Evolutionary conservation across 192 early-diverging fungal species (phyloP).

Genomic region (Chytriomyces sp.): DNA sequence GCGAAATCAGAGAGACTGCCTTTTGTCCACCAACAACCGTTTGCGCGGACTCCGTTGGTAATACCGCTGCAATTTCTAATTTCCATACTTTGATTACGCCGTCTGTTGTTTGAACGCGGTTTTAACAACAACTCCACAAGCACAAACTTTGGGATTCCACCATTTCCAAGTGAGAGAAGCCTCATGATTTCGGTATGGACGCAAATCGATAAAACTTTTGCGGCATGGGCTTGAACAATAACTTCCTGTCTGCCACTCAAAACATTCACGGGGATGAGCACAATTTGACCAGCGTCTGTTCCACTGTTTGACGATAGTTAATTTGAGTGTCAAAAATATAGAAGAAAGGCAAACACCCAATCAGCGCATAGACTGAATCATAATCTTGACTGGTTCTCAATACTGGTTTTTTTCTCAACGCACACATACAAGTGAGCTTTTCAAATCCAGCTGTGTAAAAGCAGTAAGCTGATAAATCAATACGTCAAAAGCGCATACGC

Average conservation of each 20-base stretch:
- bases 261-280: slow-evolving; percentile 39
- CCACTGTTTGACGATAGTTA: slow-evolving; percentile 28
- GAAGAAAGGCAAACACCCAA: slow-evolving; percentile 15
- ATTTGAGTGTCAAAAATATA: not conserved
- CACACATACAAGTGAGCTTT: slow-evolving; percentile 35
- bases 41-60: not conserved
- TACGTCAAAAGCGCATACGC: slow-evolving; percentile 11
- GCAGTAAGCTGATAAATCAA: not conserved
- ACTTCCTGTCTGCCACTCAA: slow-evolving; percentile 34
- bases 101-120: slow-evolving; percentile 17
- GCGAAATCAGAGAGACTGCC: not conserved
- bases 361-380: slow-evolving; percentile 35
- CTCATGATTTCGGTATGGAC: slow-evolving; percentile 23
- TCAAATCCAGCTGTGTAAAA: slow-evolving; percentile 24
- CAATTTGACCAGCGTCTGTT: slow-evolving; percentile 55
- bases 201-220: slow-evolving; percentile 28
- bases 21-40: not conserved
- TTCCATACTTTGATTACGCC: slow-evolving; percentile 44
- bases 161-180: slow-evolving; percentile 38
- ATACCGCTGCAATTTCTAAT: slow-evolving; percentile 13
- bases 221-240: slow-evolving; percentile 42
- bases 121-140: not conserved
- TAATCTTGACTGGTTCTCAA: not conserved
- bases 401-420: slow-evolving; percentile 30
- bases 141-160: slow-evolving; percentile 14